phyloP scores from a whole-genome alignment of 768 basidiomycete genomes.

The Tulasnella sp. region DNA sequence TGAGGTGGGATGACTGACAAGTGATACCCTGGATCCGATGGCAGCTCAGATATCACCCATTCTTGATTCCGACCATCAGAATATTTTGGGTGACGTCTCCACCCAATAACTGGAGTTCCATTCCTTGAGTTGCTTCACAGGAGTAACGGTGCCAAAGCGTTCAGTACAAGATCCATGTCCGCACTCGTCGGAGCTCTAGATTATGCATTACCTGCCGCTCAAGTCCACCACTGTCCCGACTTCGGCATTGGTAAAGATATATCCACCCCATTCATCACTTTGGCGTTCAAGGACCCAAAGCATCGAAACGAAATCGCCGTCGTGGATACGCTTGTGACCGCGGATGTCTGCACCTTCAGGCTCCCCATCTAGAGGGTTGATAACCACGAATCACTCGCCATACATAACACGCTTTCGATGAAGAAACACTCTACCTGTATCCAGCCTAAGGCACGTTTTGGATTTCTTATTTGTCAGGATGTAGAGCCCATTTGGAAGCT shows the following conservation, averaged over 20 bases:
- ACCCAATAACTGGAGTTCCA: background rate
- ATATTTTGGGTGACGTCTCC: background rate
- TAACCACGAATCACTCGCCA: no score
- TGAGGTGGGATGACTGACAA: no score
- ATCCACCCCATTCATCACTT: background rate
- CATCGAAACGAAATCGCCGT: background rate
- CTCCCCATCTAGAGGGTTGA: no score
- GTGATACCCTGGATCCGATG: no score
- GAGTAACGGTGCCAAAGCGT: no score
- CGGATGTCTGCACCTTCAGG: no score
- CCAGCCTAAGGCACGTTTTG: background rate
- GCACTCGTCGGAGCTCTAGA: background rate
- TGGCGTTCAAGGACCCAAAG: background rate
- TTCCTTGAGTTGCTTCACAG: background rate
- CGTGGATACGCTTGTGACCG: no score
- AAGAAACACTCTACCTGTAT: background rate
- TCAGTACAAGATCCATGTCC: background rate
- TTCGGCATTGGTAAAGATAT: background rate
- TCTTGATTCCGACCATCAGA: background rate
- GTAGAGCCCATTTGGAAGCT: background rate
- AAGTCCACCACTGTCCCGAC: background rate
- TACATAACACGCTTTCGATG: no score
- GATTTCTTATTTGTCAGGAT: background rate
- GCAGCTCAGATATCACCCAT: background rate
- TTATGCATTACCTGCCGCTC: background rate